Conservation (phyloP, 805 yeast species). For the Suhomyces kilbournensis region DNA sequence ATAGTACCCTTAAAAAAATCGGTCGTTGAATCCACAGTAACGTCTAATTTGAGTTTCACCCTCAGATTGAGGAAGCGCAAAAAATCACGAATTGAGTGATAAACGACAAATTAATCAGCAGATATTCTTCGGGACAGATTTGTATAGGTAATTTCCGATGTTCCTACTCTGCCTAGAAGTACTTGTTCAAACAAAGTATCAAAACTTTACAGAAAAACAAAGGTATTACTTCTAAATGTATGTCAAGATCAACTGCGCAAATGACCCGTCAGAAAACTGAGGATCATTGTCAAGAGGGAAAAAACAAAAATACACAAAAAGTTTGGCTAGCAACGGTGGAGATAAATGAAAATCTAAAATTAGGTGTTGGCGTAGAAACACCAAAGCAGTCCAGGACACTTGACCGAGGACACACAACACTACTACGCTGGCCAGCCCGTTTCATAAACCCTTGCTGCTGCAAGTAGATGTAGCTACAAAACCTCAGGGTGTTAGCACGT, state of each 20-base stretch:
- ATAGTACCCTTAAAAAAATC: background rate
- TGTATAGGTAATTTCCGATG: background rate
- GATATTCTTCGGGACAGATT: background rate
- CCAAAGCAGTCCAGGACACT: background rate
- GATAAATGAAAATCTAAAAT: background rate
- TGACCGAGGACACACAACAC: background rate
- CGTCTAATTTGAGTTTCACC: background rate
- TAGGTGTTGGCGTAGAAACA: background rate
- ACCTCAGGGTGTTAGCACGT: background rate
- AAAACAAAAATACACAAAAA: conserved; percentile 2
- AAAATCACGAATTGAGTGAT: background rate
- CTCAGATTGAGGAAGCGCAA: background rate
- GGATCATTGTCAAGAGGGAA: conserved; percentile 1
- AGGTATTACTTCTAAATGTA: background rate
- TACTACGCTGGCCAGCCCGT: background rate
- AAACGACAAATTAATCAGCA: background rate
- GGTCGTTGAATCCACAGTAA: background rate
- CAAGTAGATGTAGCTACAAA: background rate
- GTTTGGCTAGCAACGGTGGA: conserved; percentile 5
- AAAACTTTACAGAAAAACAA: background rate
- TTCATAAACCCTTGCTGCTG: background rate
- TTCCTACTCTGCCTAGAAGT: background rate
- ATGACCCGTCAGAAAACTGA: conserved; percentile 5
- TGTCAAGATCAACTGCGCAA: background rate
- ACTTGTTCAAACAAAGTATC: background rate